These are phyloP conservation scores for Lichtheimia ornata DNA, from an alignment of 371 early-diverging fungal species.

Conservation along the genomic window DNA sequence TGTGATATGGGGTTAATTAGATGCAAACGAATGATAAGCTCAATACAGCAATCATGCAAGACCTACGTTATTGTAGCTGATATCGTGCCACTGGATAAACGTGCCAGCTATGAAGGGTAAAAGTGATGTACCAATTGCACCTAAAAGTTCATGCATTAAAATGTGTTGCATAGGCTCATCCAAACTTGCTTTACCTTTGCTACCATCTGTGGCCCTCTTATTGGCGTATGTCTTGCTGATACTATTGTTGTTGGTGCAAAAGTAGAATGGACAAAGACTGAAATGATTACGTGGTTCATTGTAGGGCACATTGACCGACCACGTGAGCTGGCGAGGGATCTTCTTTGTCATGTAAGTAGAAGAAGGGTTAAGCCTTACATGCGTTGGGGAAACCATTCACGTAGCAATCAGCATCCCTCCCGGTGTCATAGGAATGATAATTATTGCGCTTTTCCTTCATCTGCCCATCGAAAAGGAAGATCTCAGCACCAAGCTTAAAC, in stretches of 20 bases:
- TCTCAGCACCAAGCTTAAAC: not conserved
- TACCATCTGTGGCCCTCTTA: conserved; percentile 41
- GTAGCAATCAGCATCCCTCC: not conserved
- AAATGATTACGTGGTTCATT: not conserved
- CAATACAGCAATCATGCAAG: not conserved
- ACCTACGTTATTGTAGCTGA: conserved; percentile 68
- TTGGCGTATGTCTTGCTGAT: conserved; percentile 29
- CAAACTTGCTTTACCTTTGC: conserved; percentile 49
- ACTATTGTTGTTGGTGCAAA: not conserved
- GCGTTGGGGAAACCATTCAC: too few relatives aligned
- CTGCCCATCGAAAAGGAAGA: not conserved
- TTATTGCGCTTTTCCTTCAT: not conserved
- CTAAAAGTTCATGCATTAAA: too few relatives aligned
- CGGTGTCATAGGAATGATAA: not conserved
- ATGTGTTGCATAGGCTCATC: not conserved
- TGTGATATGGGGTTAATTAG: too few relatives aligned
- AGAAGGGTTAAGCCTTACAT: too few relatives aligned
- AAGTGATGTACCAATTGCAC: too few relatives aligned
- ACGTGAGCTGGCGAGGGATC: not conserved
- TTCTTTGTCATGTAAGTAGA: not conserved
- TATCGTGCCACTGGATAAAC: conserved; percentile 52
- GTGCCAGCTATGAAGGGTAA: conserved; percentile 60
- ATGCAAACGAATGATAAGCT: too few relatives aligned
- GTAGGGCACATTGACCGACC: not conserved
- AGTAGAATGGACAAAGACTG: not conserved